Evolutionary conservation across 805 yeast species (phyloP).

Genomic region (Metschnikowia noctiluminum): DNA sequence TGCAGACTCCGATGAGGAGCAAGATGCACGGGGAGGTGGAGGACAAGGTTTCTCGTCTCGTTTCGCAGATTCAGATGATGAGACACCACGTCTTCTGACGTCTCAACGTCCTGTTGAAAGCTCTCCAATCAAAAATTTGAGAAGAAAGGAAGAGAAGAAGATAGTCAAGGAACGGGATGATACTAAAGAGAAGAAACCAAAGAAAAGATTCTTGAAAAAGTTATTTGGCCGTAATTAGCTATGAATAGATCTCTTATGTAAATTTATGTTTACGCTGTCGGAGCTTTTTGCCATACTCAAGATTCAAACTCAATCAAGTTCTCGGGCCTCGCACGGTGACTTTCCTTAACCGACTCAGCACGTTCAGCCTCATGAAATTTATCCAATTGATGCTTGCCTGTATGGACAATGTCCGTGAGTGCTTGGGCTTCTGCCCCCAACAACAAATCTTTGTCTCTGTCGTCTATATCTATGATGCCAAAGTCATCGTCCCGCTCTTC

Average conservation of each 20-base stretch:
- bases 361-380: conserved; percentile 26
- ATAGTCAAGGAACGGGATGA: conserved; percentile 7
- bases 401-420: conserved; percentile 24
- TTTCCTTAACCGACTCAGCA: conserved; percentile 7
- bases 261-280: background rate
- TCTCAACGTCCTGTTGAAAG: conserved; percentile 4
- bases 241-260: background rate
- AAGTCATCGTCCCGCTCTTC: conserved; percentile 51
- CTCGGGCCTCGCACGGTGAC: conserved; percentile 11
- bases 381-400: conserved; percentile 15
- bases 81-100: conserved; percentile 7
- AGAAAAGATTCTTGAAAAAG: conserved; percentile 38
- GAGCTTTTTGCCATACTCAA: conserved; percentile 1
- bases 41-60: conserved; percentile 23
- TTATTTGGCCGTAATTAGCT: conserved; percentile 31
- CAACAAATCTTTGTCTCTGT: conserved; percentile 45
- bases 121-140: conserved; percentile 12
- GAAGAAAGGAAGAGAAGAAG: conserved; percentile 11
- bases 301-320: conserved; percentile 47
- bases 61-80: conserved; percentile 31
- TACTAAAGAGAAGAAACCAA: conserved; percentile 22
- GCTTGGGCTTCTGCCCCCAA: conserved; percentile 50
- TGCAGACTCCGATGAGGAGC: conserved; percentile 62
- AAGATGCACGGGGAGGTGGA: conserved; percentile 6
- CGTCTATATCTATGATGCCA: conserved; percentile 37